Percentiles rank a stretch among this genome's conserved stretches.
These are phyloP conservation scores for Penicillium palitans DNA, from an alignment of 2,329 filamentous ascomycete species.

Conservation along the genomic window DNA sequence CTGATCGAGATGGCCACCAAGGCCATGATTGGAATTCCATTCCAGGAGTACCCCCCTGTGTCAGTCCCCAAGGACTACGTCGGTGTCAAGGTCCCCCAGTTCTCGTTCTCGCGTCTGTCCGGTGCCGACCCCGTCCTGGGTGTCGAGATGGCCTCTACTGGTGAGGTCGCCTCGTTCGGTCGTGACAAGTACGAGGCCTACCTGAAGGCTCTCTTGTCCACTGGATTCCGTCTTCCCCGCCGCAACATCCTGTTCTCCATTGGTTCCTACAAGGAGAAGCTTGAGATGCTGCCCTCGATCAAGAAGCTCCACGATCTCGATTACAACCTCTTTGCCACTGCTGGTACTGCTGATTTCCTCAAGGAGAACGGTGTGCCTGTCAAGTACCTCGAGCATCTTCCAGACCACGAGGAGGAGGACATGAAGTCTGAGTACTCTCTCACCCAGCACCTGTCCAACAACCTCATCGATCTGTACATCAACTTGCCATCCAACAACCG, in stretches of 20 bases:
- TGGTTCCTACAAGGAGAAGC: slow-evolving; percentile 96
- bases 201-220: slow-evolving; percentile 91
- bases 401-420: slow-evolving; percentile 68
- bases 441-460: slow-evolving; percentile 94
- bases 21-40: slow-evolving; percentile 84
- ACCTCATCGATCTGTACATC: slow-evolving; percentile 98
- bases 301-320: slow-evolving; percentile 85
- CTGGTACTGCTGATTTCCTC: slow-evolving; percentile 94
- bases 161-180: slow-evolving; percentile 96
- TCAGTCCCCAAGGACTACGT: slow-evolving; percentile 79
- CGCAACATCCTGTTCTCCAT: slow-evolving; percentile 95
- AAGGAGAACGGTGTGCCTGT: slow-evolving; percentile 89
- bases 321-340: slow-evolving; percentile 93
- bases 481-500: slow-evolving; percentile 98
- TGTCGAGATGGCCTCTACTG: slow-evolving; percentile 98
- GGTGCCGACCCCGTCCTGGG: slow-evolving; percentile 94
- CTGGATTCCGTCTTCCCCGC: slow-evolving; percentile 93
- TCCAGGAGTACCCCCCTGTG: slow-evolving; percentile 77
- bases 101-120: slow-evolving; percentile 96
- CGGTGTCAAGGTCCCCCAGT: slow-evolving; percentile 96
- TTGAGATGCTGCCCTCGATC: slow-evolving; percentile 93
- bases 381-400: slow-evolving; percentile 88
- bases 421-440: slow-evolving; percentile 96
- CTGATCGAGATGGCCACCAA: slow-evolving; percentile 98
- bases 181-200: slow-evolving; percentile 97